Evolutionary conservation across 2,329 filamentous ascomycete species (phyloP), one percentile per base, ranked within the genome.

Genomic region (Thielaviopsis euricoi): DNA sequence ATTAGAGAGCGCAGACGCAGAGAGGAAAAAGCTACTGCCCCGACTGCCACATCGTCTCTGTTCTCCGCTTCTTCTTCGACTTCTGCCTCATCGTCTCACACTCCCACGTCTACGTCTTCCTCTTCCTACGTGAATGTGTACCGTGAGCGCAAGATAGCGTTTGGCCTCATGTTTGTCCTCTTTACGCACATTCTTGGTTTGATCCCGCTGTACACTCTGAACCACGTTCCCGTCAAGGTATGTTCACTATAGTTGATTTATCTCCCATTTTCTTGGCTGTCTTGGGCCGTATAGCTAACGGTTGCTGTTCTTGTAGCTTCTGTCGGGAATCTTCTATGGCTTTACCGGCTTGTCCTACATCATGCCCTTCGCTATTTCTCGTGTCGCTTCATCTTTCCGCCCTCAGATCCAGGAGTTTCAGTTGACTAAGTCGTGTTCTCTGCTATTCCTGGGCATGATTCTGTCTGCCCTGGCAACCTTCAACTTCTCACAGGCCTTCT

Each of bases 391-490:
- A 25, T 67, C 69, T 23, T 70, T 72, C 61, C 71, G 69, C 23
- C 80, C 82, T 1, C 83, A 81, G 0, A 63, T 69, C 3, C 87
- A 90, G 66, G 85, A 91, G 66, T 83, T 85, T 65, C 79, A 83
- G 53, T 80, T 96, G 55, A 82, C 89, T 62, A 90, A 94, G 68
- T 93, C 86, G 59, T 89, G 97, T 73, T 95, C 89, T 6, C 80
- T 97, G n/a, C 81, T 98, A 13, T 76, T 95, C 10, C 80, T 97
- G 0, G 93, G 93, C 65, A 87, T 96, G 74, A 90, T 89, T 65
- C 82, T 98, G 62, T 90, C 90, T 13, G 86, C 90, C 0, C 84
- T 98, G 13, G 91, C 93, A 2, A 98, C 91, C 0, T 80, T 98
- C 55, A 98, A 98, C 71, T 98, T 98, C 75, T 89, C 86, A 2